Evolutionary conservation across 1,284 basidiomycete genomes (phyloP), one percentile per base, ranked within the genome.

Genomic region (Cystobasidium slooffiae): DNA sequence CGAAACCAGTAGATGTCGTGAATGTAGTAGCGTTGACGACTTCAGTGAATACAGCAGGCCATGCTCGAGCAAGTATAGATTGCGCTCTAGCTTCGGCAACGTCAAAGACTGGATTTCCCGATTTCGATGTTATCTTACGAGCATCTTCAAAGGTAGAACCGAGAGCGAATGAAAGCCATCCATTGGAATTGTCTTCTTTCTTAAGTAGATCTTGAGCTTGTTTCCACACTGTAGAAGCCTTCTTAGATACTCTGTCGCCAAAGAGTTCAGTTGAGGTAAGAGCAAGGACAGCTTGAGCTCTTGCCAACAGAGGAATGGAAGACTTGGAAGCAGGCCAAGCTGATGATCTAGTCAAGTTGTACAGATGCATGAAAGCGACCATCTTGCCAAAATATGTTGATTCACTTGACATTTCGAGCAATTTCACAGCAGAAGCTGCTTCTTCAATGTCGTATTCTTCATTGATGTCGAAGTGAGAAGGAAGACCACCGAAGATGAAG

Each of bases 241-340:
- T 31, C 10, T 20, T 6, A 12, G n/a, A 31, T n/a, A 24, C 49
- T 12, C 43, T 18, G 10, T 7, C 31, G 12, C 59, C 59, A 16
- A 72, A 64, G 10, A 72, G 37, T 12, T 51, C 46, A 3, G 14
- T 6, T 12, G 61, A 6, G 20, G 51, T 18, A 8, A 72, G 41
- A 22, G 69, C 58, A 31, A 72, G 59, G 7, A 64, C n/a, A 53
- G 69, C 69, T 37, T 72, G 47, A n/a, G 69, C 69, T 6, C 61
- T 59, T 22, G 51, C 49, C 10, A 51, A 12, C 10, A 72, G 24
- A 3, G 44, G 59, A 18, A 58, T 22, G 0, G 69, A 37, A 8
- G 47, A 20, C 22, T 37, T 58, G n/a, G 58, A 24, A 46, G 31
- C 37, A 44, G 69, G 69, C 69, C 69, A 72, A 16, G 44, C 9